Conservation (phyloP, 2,329 filamentous ascomycete genomes). For the Aspergillus ochraceoroseus region DNA sequence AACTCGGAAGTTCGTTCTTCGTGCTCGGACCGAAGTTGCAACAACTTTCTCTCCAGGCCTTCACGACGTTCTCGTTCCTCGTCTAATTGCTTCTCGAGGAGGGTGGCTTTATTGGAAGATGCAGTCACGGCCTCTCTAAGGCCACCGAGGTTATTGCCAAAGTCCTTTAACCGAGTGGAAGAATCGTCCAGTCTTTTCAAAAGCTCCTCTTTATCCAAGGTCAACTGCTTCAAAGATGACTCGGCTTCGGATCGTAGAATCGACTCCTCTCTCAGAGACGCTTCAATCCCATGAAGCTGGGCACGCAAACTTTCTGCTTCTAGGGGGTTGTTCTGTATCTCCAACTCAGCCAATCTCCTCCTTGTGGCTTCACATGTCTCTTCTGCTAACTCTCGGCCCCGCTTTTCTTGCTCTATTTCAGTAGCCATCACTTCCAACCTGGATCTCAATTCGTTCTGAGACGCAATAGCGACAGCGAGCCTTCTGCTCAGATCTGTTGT, state of each 20-base stretch:
- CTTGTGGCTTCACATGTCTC: slow-evolving; percentile 80
- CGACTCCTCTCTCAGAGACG: slow-evolving; percentile 72
- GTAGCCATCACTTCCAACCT: slow-evolving; percentile 63
- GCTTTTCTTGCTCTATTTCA: slow-evolving; percentile 76
- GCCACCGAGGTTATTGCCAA: slow-evolving; percentile 65
- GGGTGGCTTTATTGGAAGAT: slow-evolving; percentile 68
- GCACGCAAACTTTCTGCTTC: slow-evolving; percentile 82
- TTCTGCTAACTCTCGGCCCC: slow-evolving; percentile 76
- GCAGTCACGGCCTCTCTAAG: slow-evolving; percentile 73
- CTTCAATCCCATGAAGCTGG: slow-evolving; percentile 76
- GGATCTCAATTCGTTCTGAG: slow-evolving; percentile 75
- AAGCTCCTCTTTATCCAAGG: slow-evolving; percentile 79
- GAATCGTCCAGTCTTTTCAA: slow-evolving; percentile 63
- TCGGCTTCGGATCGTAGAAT: slow-evolving; percentile 72
- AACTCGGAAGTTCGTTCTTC: slow-evolving; percentile 75
- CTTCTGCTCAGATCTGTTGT: slow-evolving; percentile 72
- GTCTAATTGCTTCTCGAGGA: slow-evolving; percentile 70
- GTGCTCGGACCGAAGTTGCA: slow-evolving; percentile 73
- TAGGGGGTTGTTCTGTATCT: slow-evolving; percentile 73
- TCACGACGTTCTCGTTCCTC: slow-evolving; percentile 76
- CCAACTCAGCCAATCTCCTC: slow-evolving; percentile 75
- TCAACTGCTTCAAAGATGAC: slow-evolving; percentile 67
- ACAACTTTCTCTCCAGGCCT: slow-evolving; percentile 68
- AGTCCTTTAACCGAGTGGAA: slow-evolving; percentile 62
- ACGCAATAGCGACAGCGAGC: slow-evolving; percentile 71